Evolutionary conservation across 2,329 filamentous ascomycete species (phyloP), one percentile per base, ranked within the genome.

Genomic region (Aspergillus sp.): DNA sequence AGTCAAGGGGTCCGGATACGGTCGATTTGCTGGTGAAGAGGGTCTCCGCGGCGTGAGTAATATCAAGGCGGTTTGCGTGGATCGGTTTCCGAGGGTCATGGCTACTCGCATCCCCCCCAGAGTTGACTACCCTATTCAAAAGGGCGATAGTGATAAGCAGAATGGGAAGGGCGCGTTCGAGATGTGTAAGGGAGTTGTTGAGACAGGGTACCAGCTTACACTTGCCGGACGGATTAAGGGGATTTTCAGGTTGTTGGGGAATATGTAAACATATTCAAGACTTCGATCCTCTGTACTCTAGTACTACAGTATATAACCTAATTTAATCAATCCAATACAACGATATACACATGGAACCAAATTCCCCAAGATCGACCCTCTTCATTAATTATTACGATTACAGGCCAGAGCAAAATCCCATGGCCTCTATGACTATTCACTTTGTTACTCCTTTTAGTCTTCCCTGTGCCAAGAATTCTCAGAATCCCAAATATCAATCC

Each of bases 21-120:
- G 95, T 1, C 84, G 93, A 3, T 99, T 99, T 75, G 93, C 91
- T 0, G 95, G 92, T 23, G 87, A 90, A 64, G 95, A 99, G 73
- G 95, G 95, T 0, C 77, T 99, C 21, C 82, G 91, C 37, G 88
- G 87, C 3, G 71, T 99, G 55, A 96, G 91, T 74, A 97, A 98
- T 75, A 74, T 87, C 63, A 99, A 99, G 80, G 86, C 89, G 56
- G 80, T 99, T 33, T 96, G 92, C 69, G 82, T 86, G 61, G 95
- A 99, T 78, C 90, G 59, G 71, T 85, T 80, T 69, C 79, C 81
- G 0, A 72, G 71, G 24, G 24, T 80, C 27, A 70, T 85, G 60
- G 81, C 87, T 62, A 99, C 95, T 6, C 80, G 82, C 5, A 97
- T 99, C 57, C 95, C 95, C 2, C 82, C 82, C 1, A 85, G 89